A percentile compares a stretch with the other conserved stretches of the same genome.
These are phyloP conservation scores for Teratosphaeria gauchensis DNA, from an alignment of 2,329 filamentous ascomycete species.

Conservation along the genomic window DNA sequence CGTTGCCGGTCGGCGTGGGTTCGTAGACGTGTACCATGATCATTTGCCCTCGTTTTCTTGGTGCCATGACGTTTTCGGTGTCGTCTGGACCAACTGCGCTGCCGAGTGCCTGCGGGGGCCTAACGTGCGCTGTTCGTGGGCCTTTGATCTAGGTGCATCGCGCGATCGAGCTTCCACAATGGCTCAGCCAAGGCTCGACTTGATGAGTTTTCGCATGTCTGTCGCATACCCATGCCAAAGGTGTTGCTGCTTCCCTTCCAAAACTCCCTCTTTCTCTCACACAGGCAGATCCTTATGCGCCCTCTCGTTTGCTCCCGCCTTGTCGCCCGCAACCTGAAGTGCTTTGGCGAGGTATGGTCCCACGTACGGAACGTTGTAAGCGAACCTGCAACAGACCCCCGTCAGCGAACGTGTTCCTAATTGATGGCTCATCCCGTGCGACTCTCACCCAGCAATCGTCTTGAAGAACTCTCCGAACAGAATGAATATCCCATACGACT, in stretches of 20 bases:
- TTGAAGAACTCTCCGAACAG: constrained; percentile 95
- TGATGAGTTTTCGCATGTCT: not conserved
- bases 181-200: not conserved
- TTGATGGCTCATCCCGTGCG: not conserved
- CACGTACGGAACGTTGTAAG: constrained; percentile 71
- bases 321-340: constrained; percentile 64
- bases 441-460: constrained; percentile 62
- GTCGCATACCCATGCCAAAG: not conserved
- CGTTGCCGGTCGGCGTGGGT: not conserved
- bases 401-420: not conserved
- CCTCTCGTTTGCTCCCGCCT: constrained; percentile 51
- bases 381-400: constrained; percentile 44
- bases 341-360: constrained; percentile 73
- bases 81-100: not conserved
- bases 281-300: constrained; percentile 72
- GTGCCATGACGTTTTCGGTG: not conserved
- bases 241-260: not conserved
- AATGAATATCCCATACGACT: constrained; percentile 85
- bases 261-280: constrained; percentile 29
- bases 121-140: not conserved
- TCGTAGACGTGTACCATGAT: not conserved
- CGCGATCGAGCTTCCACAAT: not conserved
- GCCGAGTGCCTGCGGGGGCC: not conserved
- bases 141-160: not conserved
- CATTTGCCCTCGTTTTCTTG: not conserved